phyloP scores from a whole-genome alignment of 495 filamentous ascomycete species.

The Aspergillus sclerotiicarbonarius region DNA sequence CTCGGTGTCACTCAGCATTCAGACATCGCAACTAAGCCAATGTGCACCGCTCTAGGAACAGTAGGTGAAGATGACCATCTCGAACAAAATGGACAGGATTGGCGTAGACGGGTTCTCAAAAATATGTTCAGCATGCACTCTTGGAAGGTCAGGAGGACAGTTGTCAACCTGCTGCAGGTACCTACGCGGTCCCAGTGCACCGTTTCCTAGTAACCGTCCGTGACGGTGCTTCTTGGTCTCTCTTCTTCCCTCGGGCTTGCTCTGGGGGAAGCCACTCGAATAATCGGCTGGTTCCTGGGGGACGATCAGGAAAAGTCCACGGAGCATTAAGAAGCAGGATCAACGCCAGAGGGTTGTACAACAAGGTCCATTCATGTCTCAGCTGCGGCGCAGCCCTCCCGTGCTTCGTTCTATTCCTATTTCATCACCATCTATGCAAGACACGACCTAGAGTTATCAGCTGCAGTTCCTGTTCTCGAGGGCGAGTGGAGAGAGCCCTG shows the following conservation, averaged over 20 bases:
- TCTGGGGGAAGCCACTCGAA: background rate
- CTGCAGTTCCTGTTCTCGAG: constrained; percentile 7
- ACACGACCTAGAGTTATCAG: constrained; percentile 14
- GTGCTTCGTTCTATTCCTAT: constrained; percentile 18
- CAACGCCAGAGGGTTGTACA: background rate
- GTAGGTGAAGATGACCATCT: background rate
- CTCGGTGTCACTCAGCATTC: background rate
- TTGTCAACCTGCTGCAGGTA: background rate
- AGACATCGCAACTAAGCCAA: background rate
- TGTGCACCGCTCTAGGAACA: background rate
- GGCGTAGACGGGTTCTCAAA: background rate
- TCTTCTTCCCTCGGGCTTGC: background rate
- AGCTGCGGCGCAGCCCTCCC: constrained; percentile 8
- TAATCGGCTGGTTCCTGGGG: background rate
- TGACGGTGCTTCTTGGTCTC: background rate
- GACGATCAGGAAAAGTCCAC: background rate
- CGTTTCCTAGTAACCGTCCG: background rate
- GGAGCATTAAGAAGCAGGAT: constrained; percentile 5
- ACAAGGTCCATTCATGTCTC: constrained; percentile 15
- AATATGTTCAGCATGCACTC: background rate
- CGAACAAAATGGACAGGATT: background rate
- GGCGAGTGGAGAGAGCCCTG: constrained; percentile 4
- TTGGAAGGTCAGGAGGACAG: background rate
- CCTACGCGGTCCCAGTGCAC: background rate
- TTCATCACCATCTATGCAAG: constrained; percentile 17